Evolutionary conservation across 1,139 yeast genomes (phyloP).

Genomic region (Pichia sp.): DNA sequence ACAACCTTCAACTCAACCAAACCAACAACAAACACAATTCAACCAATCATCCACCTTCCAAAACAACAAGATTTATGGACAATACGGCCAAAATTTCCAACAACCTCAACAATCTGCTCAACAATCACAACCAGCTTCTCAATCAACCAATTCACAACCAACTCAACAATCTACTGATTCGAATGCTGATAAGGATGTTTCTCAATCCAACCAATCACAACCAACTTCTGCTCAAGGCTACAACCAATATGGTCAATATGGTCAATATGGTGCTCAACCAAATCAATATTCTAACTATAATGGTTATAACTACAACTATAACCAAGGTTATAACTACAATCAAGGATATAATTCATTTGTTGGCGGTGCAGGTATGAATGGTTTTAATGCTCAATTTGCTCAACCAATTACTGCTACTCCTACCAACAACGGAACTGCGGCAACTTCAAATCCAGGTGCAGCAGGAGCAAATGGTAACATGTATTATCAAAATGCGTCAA

Average conservation of each 20-base stretch:
- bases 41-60: constrained; percentile 17
- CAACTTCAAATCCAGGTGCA: neutral
- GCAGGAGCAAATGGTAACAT: neutral
- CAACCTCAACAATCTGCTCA: constrained; percentile 1
- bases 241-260: constrained; percentile 7
- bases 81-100: constrained; percentile 15
- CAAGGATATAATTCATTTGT: constrained; percentile 2
- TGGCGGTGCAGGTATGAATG: neutral
- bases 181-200: constrained; percentile 5
- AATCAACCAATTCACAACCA: constrained; percentile 1
- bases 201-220: constrained; percentile 5
- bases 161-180: constrained; percentile 2
- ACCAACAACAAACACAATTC: constrained; percentile 12
- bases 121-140: constrained; percentile 3
- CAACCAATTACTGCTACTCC: neutral
- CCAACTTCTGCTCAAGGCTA: constrained; percentile 4
- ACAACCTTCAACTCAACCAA: constrained; percentile 9
- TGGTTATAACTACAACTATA: constrained; percentile 1
- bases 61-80: constrained; percentile 21
- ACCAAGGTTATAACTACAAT: neutral
- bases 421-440: neutral
- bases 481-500: neutral
- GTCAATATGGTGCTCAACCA: constrained; percentile 5
- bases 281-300: constrained; percentile 4
- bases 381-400: neutral